Evolutionary conservation across 2,329 filamentous ascomycete species (phyloP).

Genomic region (Cladosporium colombiae): DNA sequence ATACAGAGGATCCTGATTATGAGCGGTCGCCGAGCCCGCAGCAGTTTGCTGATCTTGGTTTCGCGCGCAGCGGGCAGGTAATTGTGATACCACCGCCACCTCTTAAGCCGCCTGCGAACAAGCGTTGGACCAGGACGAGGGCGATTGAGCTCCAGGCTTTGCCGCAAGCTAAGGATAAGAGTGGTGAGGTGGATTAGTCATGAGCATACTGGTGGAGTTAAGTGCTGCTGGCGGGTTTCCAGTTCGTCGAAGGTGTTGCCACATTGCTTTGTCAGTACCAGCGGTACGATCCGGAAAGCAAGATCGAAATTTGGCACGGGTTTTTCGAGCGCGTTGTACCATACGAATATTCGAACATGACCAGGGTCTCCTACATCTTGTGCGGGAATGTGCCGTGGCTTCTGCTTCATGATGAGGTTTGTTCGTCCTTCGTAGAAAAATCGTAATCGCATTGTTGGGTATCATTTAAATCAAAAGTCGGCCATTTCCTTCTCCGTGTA

Average conservation of each 20-base stretch:
- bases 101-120: not conserved
- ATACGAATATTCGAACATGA: not conserved
- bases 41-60: not conserved
- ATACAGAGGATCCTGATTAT: not conserved
- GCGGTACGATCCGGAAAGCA: not conserved
- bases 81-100: not conserved
- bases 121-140: not conserved
- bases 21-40: conserved; percentile 1
- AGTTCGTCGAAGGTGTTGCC: not conserved
- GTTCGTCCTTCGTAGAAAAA: not conserved
- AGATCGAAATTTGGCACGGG: not conserved
- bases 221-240: not conserved
- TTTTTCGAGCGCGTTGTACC: not conserved
- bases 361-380: not conserved
- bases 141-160: not conserved
- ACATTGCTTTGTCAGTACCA: not conserved
- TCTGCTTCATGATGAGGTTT: not conserved
- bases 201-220: not conserved
- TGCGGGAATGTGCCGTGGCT: not conserved
- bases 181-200: not conserved
- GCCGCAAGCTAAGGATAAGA: not conserved
- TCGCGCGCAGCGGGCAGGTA: not conserved
- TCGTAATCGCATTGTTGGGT: conserved; percentile 16
- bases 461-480: conserved; percentile 14
- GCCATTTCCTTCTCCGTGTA: not conserved